These are phyloP conservation scores for Athelia sp. DNA, from an alignment of 1,284 basidiomycete genomes.

Conservation along the genomic window DNA sequence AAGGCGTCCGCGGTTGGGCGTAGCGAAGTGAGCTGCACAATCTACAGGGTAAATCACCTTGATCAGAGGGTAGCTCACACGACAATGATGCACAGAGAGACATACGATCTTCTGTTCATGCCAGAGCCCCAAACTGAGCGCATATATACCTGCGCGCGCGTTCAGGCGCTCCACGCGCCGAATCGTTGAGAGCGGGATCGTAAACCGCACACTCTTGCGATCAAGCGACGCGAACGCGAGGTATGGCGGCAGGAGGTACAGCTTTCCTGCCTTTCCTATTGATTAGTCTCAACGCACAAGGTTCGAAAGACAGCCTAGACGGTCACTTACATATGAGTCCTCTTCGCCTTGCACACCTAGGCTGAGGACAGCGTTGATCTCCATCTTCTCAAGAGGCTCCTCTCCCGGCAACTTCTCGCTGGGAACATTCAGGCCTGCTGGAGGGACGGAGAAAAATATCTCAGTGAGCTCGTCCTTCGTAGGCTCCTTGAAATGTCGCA, in stretches of 20 bases:
- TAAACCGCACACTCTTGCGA: constrained; percentile 88
- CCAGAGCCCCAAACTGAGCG: constrained; percentile 92
- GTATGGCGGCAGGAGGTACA: constrained; percentile 88
- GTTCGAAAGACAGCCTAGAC: background rate
- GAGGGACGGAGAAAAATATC: constrained; percentile 81
- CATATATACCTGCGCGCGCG: constrained; percentile 91
- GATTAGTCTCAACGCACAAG: background rate
- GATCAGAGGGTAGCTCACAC: too few species aligned
- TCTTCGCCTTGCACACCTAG: constrained; percentile 76
- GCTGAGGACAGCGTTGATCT: constrained; percentile 87
- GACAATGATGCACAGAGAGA: constrained; percentile 17
- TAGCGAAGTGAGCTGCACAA: constrained; percentile 94
- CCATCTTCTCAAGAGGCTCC: constrained; percentile 66
- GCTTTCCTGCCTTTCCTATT: constrained; percentile 73
- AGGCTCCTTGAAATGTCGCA: constrained; percentile 88
- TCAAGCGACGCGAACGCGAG: constrained; percentile 91
- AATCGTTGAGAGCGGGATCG: constrained; percentile 89
- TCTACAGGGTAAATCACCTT: too few species aligned
- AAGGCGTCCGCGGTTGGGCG: constrained; percentile 94
- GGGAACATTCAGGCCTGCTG: constrained; percentile 16
- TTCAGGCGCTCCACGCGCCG: constrained; percentile 93
- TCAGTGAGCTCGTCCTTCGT: constrained; percentile 79
- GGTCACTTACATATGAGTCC: constrained; percentile 83
- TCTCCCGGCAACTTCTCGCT: constrained; percentile 16
- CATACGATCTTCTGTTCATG: constrained; percentile 92